Base-by-base conservation (phyloP, 345 rosid genomes). In the Gossypium sturtianum region DNA sequence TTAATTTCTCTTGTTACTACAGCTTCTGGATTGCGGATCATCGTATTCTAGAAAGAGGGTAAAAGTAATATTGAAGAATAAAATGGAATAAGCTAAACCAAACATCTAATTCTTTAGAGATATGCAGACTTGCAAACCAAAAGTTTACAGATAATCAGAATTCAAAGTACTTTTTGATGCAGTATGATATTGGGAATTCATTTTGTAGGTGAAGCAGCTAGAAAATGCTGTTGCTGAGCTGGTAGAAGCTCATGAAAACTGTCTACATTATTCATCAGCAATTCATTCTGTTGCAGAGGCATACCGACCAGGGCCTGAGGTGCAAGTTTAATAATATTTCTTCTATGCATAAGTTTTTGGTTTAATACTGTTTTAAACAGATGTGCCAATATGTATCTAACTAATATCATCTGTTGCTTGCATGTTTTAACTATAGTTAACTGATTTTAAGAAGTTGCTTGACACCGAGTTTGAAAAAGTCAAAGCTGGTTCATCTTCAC, bases 381-480 rank as follows among this genome's bases (percentile, higher is more conserved):
- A 11, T 69, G 22, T 66, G 47, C 27, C 66, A 5, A 70, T n/a
- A 22, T 53, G 3, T 20, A 17, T 57, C 72, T 23, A 60, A 52
- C 66, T 23, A 38, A 41, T 13, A 0, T 48, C 49, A 56, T 20
- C 60, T 66, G 41, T 45, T 75, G 44, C 20, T 74, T 75, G 69
- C 45, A 19, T 80, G 60, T 70, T 78, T 67, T 73, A 68, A 75
- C 49, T 71, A 82, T 89, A 94, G 98, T 80, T 81, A 75, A 91
- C 94, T 58, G 87, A 91, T 86, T 94, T 94, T 77, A 76, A 84
- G 74, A 88, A 89, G 84, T 74, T 87, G 84, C 88, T 92, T 75
- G 89, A 82, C 63, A 76, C 74, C 15, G 93, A 94, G 81, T 79
- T 85, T 76, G 73, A 77, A 66, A 89, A 87, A 79, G 76, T 80